phyloP scores from a whole-genome alignment of 768 basidiomycete genomes.

The Neoboletus magnificus region DNA sequence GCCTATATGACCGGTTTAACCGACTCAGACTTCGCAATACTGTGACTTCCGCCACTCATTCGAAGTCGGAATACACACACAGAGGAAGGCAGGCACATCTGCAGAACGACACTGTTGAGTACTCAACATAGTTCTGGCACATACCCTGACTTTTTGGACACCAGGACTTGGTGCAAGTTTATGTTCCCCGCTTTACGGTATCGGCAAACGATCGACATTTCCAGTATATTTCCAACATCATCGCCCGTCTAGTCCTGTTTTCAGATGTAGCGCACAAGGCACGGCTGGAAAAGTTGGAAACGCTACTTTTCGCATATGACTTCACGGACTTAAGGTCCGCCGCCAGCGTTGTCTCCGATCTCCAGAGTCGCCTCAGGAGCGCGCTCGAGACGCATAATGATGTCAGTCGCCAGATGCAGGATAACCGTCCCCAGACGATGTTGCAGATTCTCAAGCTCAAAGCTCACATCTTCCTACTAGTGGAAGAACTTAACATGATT shows the following conservation, averaged over 20 bases:
- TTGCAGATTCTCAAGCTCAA: slow-evolving; percentile 64
- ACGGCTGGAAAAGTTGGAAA: slow-evolving; percentile 75
- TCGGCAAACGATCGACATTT: slow-evolving; percentile 82
- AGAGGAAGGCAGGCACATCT: slow-evolving; percentile 43
- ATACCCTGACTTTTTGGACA: slow-evolving; percentile 10
- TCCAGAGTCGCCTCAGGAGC: slow-evolving; percentile 71
- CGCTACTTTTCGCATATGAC: slow-evolving; percentile 83
- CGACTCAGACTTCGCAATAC: slow-evolving; percentile 78
- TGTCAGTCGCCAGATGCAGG: slow-evolving; percentile 34
- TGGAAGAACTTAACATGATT: slow-evolving; percentile 77
- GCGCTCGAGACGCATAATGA: slow-evolving; percentile 51
- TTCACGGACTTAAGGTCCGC: slow-evolving; percentile 73
- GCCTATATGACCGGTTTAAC: slow-evolving; percentile 95
- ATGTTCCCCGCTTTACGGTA: slow-evolving; percentile 84
- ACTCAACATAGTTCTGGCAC: not conserved
- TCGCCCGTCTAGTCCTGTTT: slow-evolving; percentile 86
- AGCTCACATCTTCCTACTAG: slow-evolving; percentile 66
- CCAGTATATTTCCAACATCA: slow-evolving; percentile 79
- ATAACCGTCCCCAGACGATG: slow-evolving; percentile 38
- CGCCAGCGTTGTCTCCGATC: slow-evolving; percentile 63
- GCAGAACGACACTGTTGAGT: slow-evolving; percentile 59
- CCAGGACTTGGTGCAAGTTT: slow-evolving; percentile 78
- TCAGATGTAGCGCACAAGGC: slow-evolving; percentile 82
- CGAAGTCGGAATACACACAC: slow-evolving; percentile 37
- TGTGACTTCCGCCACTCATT: slow-evolving; percentile 49